Base-by-base conservation (phyloP, 2,329 filamentous ascomycete genomes). In the Ophiostoma ulmi region DNA sequence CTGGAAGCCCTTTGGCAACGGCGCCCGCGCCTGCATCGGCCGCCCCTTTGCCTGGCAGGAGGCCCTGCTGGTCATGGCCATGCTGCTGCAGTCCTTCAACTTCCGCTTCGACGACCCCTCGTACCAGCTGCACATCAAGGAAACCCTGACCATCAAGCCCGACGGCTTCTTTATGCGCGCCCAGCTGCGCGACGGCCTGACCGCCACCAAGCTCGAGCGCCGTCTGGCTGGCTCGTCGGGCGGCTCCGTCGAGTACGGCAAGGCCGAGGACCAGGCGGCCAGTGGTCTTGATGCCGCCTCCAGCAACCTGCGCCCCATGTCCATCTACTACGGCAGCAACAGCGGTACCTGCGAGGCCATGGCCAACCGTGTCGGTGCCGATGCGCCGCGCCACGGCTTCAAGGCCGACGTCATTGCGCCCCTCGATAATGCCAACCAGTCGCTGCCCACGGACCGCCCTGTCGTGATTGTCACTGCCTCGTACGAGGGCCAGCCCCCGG, bases 401-500 rank as follows among this genome's bases (percentile, higher is more conserved):
- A 22, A 68, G 31, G 78, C 77, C 4, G 85, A 86, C 4, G 76
- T 78, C 1, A 81, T 80, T 3, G 79, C 90, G 1, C 82, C 85
- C 38, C 79, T 93, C 31, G 88, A 93, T 75, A 81, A 83, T 0
- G 89, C 87, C 0, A 86, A 85, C 17, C 84, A 87, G 67, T 83
- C 85, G 2, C 76, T 93, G 0, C 85, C 88, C 0, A 86, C 82
- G 68, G 82, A 86, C 36, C 82, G 85, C 7, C 90, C 90, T 0
- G 83, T 91, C 0, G 80, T 92, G 35, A 83, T 93, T 67, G 83
- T 94, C 73, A 88, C 88, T 0, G 85, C 91, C 0, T 76, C 87
- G 0, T 94, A 93, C 74, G 91, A 94, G 75, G 91, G 91, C 0
- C 84, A 91, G 70, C 89, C 91, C 0, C 87, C 90, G 0, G 89